Conservation (phyloP, 148 eudicot species). For the Diospyros lotus region DNA sequence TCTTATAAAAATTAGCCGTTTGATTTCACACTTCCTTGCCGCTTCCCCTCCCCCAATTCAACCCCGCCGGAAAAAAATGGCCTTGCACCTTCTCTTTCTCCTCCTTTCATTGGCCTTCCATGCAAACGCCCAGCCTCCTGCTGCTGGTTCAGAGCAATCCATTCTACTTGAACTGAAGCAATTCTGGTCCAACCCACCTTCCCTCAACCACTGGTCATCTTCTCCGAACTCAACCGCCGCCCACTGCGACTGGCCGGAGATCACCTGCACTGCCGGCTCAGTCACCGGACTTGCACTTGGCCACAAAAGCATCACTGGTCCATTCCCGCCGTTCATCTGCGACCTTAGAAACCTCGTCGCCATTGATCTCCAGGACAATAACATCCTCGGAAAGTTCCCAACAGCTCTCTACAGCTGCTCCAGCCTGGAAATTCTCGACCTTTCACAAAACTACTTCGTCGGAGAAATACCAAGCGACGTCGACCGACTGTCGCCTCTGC, state of each 20-base stretch:
- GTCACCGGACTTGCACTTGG: constrained; percentile 19
- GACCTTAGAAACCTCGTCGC: constrained; percentile 28
- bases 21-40: too few relatives aligned
- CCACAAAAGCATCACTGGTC: constrained; percentile 12
- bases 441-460: constrained; percentile 22
- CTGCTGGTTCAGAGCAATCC: constrained; percentile 11
- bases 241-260: constrained; percentile 37
- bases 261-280: constrained; percentile 20
- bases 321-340: constrained; percentile 28
- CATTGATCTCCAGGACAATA: constrained; percentile 20
- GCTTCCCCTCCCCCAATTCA: too few relatives aligned
- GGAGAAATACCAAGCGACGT: constrained; percentile 24
- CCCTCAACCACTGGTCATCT: constrained; percentile 21
- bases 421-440: constrained; percentile 27
- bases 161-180: constrained; percentile 24
- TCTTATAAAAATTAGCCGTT: too few relatives aligned
- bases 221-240: constrained; percentile 12
- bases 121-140: constrained; percentile 20
- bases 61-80: too few relatives aligned
- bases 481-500: constrained; percentile 14
- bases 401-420: constrained; percentile 30
- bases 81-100: constrained; percentile 9
- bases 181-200: constrained; percentile 22
- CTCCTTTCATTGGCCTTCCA: constrained; percentile 7
- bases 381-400: constrained; percentile 28